Evolutionary conservation across 83 land plant genomes (phyloP), one percentile per base, ranked within the genome.

Genomic region (Isoetes engelmannii): DNA sequence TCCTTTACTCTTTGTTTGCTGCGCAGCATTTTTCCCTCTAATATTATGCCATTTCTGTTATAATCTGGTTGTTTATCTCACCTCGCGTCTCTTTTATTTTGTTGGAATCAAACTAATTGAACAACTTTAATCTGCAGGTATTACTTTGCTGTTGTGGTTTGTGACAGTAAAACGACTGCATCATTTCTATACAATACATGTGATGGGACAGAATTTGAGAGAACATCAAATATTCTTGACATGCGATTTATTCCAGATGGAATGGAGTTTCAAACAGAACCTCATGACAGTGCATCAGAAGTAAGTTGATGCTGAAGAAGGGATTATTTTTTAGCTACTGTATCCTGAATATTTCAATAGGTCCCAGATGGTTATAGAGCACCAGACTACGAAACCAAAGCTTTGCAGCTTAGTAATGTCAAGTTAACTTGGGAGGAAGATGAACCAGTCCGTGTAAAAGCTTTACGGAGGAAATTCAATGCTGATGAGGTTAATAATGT

Each of bases 381-480:
- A 44, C 81, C 83, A 57, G 80, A 84, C 64, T 89, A 84, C 63
- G 79, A 85, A 37, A 93, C 98, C n/a, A 69, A 73, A 53, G 95
- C 86, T 5, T 74, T 89, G 68, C 98, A 93, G 69, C 95, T 84
- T 7, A 92, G 89, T 69, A 85, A 77, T 59, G 81, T 86, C 19
- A 82, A 87, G 61, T 73, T 87, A 47, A 73, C 92, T 7, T 93
- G 96, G 96, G 98, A 93, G 74, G 92, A 87, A 68, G 98, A 93
- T 79, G 96, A 90, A 66, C 92, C 96, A 13, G 72, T 81, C 13
- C 87, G 98, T 45, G 74, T 75, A 44, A 93, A 83, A 72, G 75
- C 76, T 15, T 73, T 93, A 79, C 84, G 83, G 60, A 69, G 82
- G 46, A 85, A 84, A 72, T 87, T 85, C 60, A 83, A 83, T 74